A percentile compares a stretch with the other conserved stretches of the same genome.
Conservation (phyloP, 768 basidiomycete species). For the Leccinellum rugosiceps region DNA sequence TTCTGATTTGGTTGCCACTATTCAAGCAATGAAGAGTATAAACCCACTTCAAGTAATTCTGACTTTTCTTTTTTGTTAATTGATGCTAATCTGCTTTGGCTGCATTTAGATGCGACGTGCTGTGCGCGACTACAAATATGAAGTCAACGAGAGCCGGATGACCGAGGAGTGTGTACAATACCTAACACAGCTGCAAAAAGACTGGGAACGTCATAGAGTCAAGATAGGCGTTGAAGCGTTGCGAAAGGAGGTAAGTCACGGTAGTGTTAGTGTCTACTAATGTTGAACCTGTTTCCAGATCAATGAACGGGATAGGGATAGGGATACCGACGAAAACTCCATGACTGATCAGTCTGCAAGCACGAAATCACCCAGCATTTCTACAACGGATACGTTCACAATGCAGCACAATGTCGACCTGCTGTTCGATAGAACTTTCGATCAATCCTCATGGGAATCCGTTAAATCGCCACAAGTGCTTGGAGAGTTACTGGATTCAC, state of each 20-base stretch:
- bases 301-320: slow-evolving; percentile 62
- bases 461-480: slow-evolving; percentile 74
- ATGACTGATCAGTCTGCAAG: slow-evolving; percentile 39
- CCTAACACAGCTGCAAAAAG: slow-evolving; percentile 90
- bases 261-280: background rate
- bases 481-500: slow-evolving; percentile 89
- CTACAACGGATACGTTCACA: slow-evolving; percentile 33
- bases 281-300: slow-evolving; percentile 42
- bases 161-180: slow-evolving; percentile 95
- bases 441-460: slow-evolving; percentile 75
- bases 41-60: slow-evolving; percentile 83
- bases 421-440: slow-evolving; percentile 68
- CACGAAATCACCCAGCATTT: slow-evolving; percentile 29
- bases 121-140: slow-evolving; percentile 89
- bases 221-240: slow-evolving; percentile 83
- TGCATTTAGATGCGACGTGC: slow-evolving; percentile 79
- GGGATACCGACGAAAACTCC: slow-evolving; percentile 29
- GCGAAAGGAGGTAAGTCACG: slow-evolving; percentile 64
- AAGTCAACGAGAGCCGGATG: slow-evolving; percentile 90
- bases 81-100: background rate
- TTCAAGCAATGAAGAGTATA: slow-evolving; percentile 80
- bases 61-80: background rate
- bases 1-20: slow-evolving; percentile 81
- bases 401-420: slow-evolving; percentile 67
- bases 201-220: slow-evolving; percentile 92